Evolutionary conservation across 73 alveolate genomes (phyloP).

Genomic region (Loxodes magnus): DNA sequence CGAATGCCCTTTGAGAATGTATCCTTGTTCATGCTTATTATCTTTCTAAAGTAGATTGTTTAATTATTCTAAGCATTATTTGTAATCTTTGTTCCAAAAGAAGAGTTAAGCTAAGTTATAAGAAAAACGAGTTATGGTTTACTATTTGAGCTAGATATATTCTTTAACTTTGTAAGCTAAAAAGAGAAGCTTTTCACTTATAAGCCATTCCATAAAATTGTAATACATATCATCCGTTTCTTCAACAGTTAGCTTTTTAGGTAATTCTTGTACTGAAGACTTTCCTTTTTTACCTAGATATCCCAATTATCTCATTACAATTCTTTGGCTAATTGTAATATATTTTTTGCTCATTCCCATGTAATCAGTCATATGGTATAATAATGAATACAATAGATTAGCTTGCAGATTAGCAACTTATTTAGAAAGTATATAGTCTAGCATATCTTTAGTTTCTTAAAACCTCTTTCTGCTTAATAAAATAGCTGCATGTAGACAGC

Average conservation of each 20-base stretch:
- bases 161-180: constrained; percentile 13
- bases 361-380: constrained; percentile 31
- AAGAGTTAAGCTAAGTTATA: constrained; percentile 32
- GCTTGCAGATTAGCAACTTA: constrained; percentile 37
- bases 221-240: constrained; percentile 15
- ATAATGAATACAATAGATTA: constrained; percentile 31
- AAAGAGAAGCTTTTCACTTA: constrained; percentile 19
- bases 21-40: constrained; percentile 33
- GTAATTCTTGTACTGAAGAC: not conserved
- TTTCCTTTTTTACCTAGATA: constrained; percentile 27
- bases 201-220: constrained; percentile 7
- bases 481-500: constrained; percentile 38
- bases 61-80: constrained; percentile 34
- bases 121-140: not conserved
- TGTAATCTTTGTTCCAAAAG: constrained; percentile 40
- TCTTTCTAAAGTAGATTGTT: constrained; percentile 28
- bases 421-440: constrained; percentile 30
- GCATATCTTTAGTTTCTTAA: constrained; percentile 46
- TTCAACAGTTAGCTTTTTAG: constrained; percentile 12
- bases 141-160: constrained; percentile 8
- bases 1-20: constrained; percentile 50
- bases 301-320: constrained; percentile 40
- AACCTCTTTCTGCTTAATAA: constrained; percentile 22
- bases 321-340: constrained; percentile 32
- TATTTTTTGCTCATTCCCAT: constrained; percentile 40